Percentiles rank a stretch among this genome's conserved stretches.
Evolutionary conservation across 2,329 filamentous ascomycete species (phyloP).

Genomic region (Colletotrichum musicola): DNA sequence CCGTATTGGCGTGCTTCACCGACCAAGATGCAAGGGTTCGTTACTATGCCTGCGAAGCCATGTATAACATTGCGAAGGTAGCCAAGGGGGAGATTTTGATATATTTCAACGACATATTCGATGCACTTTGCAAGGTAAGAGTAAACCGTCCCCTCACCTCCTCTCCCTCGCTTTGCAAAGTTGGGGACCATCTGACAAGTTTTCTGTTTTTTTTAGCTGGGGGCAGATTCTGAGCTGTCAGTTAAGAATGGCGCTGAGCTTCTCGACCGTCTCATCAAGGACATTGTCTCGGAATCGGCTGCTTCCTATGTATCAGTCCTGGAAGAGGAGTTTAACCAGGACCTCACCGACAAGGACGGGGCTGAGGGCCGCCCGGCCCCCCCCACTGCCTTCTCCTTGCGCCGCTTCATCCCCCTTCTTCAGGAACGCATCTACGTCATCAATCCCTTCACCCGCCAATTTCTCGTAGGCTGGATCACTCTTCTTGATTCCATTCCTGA

Average conservation of each 20-base stretch:
- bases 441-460: conserved; percentile 94
- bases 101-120: conserved; percentile 99
- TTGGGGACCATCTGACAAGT: too few relatives aligned
- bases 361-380: conserved; percentile 56
- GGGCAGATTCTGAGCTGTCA: conserved; percentile 94
- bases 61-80: conserved; percentile 99
- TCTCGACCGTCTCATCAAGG: conserved; percentile 93
- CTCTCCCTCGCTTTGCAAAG: too few relatives aligned
- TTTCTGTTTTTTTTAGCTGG: conserved; percentile 70
- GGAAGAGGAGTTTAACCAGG: conserved; percentile 65
- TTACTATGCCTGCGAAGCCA: conserved; percentile 99
- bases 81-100: conserved; percentile 97
- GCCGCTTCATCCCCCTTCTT: conserved; percentile 90
- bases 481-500: conserved; percentile 96
- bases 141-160: too few relatives aligned
- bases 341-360: conserved; percentile 58
- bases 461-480: conserved; percentile 96
- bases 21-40: conserved; percentile 97
- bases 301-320: conserved; percentile 94
- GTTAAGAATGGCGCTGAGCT: conserved; percentile 98
- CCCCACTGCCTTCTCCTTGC: conserved; percentile 91
- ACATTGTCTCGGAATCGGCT: conserved; percentile 95
- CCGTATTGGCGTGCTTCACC: conserved; percentile 95
- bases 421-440: conserved; percentile 95
- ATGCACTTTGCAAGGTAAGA: conserved; percentile 91